Base-by-base conservation (phyloP, 2,329 filamentous ascomycete species). In the Aureobasidium sp. region DNA sequence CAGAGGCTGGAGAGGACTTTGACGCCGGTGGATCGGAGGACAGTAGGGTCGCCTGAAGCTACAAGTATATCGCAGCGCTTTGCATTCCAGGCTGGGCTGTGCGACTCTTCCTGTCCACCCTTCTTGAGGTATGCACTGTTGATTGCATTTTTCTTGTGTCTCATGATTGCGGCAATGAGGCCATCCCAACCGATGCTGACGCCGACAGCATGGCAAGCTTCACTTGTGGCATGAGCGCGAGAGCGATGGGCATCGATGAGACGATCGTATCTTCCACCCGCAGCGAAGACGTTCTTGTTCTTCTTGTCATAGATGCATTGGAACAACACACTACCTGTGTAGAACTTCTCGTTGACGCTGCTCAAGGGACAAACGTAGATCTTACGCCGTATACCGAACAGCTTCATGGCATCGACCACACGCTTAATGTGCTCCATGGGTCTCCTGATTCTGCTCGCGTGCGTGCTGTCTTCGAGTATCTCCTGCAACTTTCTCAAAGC, bases 271-370 rank as follows among this genome's bases (percentile, higher is more conserved):
- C 94, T 85, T 2, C 94, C 94, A 55, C 95, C 94, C 34, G 92
- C 94, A 6, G 93, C 94, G 69, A 97, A 91, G 0, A 97, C 90
- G 67, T 94, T 88, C 67, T 79, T 78, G 63, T 84, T 86, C 64
- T 87, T 83, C 71, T 91, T 95, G 71, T 97, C 93, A 65, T 92
- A 91, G 2, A 97, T 77, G 69, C 91, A 97, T 64, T 95, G 90
- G 71, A 99, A 97, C 47, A 97, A 79, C 32, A 97, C 80, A 8
- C 92, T 92, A 0, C 89, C 88, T 21, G 84, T 79, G 73, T 94
- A 99, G 71, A 97, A 97, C 61, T 87, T 89, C 70, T 97, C 92
- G 69, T 96, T 96, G 69, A 95, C 84, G 72, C 90, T 95, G 70
- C 87, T 89, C 7, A 99, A 79, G 0, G 93, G 92, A 65, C 86